These are phyloP conservation scores for Pterocarpus macrocarpus DNA, from an alignment of 306 rosid species.

Conservation along the genomic window DNA sequence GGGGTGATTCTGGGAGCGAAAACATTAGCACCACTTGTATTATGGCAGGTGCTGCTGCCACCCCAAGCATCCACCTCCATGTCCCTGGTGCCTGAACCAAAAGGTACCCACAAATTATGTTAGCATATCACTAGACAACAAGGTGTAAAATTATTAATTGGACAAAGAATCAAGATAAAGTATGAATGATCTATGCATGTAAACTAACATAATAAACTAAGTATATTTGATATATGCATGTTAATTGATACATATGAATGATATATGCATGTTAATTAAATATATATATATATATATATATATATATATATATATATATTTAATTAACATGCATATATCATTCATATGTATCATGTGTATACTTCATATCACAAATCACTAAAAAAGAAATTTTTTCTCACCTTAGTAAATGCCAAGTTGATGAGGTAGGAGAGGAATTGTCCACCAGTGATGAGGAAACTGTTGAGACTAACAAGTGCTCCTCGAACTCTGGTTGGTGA, in stretches of 20 bases:
- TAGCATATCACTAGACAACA: not conserved
- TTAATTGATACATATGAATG: no score
- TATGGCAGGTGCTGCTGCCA: conserved; percentile 67
- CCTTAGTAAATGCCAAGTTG: conserved; percentile 74
- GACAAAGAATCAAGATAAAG: not conserved
- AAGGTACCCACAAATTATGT: not conserved
- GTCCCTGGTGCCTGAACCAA: conserved; percentile 61
- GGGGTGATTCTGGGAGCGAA: conserved; percentile 74
- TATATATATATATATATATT: not conserved
- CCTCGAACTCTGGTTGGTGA: conserved; percentile 72
- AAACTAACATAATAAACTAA: no score
- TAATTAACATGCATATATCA: no score
- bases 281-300: no score
- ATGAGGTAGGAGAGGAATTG: conserved; percentile 76
- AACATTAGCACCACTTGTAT: conserved; percentile 58
- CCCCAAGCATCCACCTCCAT: conserved; percentile 88
- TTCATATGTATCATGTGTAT: not conserved
- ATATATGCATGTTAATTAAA: no score
- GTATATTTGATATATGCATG: no score
- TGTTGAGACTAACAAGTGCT: conserved; percentile 71
- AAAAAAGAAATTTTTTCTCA: not conserved
- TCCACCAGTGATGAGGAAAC: conserved; percentile 76
- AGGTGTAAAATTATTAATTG: not conserved
- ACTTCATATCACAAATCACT: no score
- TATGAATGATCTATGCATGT: no score